Conservation (phyloP, 2,329 filamentous ascomycete genomes). For the Scedosporium minutisporum region DNA sequence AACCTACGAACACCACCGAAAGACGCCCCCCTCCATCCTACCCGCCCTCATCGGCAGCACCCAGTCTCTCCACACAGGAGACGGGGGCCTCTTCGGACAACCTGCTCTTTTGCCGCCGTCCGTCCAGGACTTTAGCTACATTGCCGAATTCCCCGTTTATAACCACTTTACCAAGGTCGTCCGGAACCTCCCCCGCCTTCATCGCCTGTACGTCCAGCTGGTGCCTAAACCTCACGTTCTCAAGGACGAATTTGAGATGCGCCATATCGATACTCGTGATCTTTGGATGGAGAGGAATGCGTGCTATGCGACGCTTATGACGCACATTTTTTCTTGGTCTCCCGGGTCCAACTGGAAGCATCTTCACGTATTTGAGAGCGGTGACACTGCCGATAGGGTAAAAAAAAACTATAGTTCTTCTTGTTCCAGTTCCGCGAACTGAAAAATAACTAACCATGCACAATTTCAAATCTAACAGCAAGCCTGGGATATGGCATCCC, state of each 20-base stretch:
- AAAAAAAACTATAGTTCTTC: not conserved
- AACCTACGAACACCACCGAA: slow-evolving; percentile 62
- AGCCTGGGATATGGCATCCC: slow-evolving; percentile 35
- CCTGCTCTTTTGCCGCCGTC: slow-evolving; percentile 26
- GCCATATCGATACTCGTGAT: slow-evolving; percentile 31
- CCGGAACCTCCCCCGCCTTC: slow-evolving; percentile 36
- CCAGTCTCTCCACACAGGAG: slow-evolving; percentile 20
- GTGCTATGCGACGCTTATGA: slow-evolving; percentile 36
- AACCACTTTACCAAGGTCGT: slow-evolving; percentile 45
- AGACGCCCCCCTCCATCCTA: slow-evolving; percentile 52
- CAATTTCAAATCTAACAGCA: slow-evolving; percentile 10
- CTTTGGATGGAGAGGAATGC: slow-evolving; percentile 46
- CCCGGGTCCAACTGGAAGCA: slow-evolving; percentile 24
- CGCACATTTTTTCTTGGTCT: slow-evolving; percentile 23
- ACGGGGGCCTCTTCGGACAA: slow-evolving; percentile 17
- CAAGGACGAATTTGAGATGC: slow-evolving; percentile 24
- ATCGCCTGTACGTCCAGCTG: slow-evolving; percentile 44
- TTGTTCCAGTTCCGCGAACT: no score
- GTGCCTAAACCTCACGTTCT: slow-evolving; percentile 27
- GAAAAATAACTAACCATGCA: not conserved
- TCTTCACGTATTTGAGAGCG: slow-evolving; percentile 39
- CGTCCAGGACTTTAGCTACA: slow-evolving; percentile 45
- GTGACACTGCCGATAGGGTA: slow-evolving; percentile 32
- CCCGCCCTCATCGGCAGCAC: slow-evolving; percentile 36
- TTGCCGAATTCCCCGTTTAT: slow-evolving; percentile 58